Base-by-base conservation (phyloP, 2,329 filamentous ascomycete genomes). In the Alternaria consortialis region DNA sequence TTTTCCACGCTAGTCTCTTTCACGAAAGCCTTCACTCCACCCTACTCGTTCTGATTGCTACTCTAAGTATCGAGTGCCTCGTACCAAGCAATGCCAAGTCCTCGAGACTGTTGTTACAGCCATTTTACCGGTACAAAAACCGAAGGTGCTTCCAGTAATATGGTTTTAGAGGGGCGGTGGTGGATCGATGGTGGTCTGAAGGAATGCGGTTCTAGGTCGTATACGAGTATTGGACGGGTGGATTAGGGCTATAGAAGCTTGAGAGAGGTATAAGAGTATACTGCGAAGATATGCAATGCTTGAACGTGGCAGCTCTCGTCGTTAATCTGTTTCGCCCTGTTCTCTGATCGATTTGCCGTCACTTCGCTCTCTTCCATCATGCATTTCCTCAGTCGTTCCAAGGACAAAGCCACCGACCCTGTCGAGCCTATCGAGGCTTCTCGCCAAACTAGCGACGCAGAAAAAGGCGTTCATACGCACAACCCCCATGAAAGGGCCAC, bases 371-470 rank as follows among this genome's bases (percentile, higher is more conserved):
- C 8, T 23, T 32, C 20, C 31, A 34, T 9, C 20, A 48, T 48
- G 46, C 46, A 34, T 32, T 43, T 48, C 20, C 31, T 25, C 23
- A 20, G 17, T 48, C 29, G 31, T 15, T 8, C 13, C 46, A 48
- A 48, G 4, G 17, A 29, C 13, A n/a, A 27, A n/a, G 25, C 20
- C 7, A 25, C 53, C 11, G 61, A 64, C 37, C 17, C 58, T 17
- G 61, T 64, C 52, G 61, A 67, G 46, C 56, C 54, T 7, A 7
- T 29, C 1, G 20, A 29, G 9, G 34, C 61, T 12, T 31, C 40
- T 29, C 53, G 27, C 27, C 50, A 61, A n/a, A 47, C 60, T 0
- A 62, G 56, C 44, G 44, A 47, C 2, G 12, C 44, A 34, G 44
- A 48, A 32, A 48, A 48, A 9, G 44, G 44, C 7, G n/a, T 23